Evolutionary conservation across 345 rosid species (phyloP).

Genomic region (Sonneratia alba): DNA sequence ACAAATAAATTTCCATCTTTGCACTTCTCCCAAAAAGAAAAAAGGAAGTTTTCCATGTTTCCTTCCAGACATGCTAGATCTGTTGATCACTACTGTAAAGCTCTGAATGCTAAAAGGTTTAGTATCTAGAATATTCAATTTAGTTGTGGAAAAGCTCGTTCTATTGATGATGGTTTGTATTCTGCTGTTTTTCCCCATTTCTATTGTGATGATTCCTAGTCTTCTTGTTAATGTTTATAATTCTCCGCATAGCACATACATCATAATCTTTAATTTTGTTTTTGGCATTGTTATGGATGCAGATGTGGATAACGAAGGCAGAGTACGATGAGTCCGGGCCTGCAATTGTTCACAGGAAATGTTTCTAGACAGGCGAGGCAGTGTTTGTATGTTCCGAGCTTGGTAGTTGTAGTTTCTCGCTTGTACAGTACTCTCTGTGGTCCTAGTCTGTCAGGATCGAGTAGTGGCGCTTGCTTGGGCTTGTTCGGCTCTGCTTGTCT

Average conservation of each 20-base stretch:
- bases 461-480: background rate
- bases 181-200: no score
- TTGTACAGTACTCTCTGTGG: background rate
- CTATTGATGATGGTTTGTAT: no score
- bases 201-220: no score
- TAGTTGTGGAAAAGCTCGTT: no score
- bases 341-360: conserved; percentile 20
- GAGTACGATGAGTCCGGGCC: conserved; percentile 21
- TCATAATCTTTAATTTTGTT: background rate
- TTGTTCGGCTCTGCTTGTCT: background rate
- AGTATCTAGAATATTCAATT: no score
- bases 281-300: conserved; percentile 3
- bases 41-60: background rate
- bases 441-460: background rate
- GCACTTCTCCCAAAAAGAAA: no score
- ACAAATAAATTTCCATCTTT: background rate
- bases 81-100: no score
- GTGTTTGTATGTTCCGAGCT: conserved; percentile 2
- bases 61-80: background rate
- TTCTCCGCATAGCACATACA: background rate
- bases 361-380: conserved; percentile 6
- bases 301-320: conserved; percentile 24
- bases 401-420: background rate
- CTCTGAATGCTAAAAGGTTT: no score
- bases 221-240: no score